phyloP scores from a whole-genome alignment of 2,329 filamentous ascomycete species.

The Fusarium liriodendri region DNA sequence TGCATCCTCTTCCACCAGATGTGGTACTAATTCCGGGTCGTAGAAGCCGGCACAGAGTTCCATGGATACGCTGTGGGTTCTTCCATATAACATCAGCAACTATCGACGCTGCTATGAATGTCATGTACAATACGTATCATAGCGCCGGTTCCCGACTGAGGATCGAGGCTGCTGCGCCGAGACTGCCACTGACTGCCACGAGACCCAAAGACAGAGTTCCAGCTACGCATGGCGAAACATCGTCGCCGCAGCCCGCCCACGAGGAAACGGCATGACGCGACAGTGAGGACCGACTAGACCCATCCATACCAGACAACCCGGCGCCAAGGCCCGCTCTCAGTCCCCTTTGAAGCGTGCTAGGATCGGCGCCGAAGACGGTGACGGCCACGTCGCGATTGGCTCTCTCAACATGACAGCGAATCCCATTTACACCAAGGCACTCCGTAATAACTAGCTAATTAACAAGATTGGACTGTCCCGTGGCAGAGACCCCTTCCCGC shows the following conservation, averaged over 20 bases:
- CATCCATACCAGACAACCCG: slow-evolving; percentile 15
- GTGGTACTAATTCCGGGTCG: neutral
- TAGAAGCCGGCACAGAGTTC: neutral
- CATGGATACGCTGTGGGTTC: neutral
- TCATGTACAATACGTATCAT: neutral
- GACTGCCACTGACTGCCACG: neutral
- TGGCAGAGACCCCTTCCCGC: slow-evolving; percentile 8
- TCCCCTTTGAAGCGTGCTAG: slow-evolving; percentile 13
- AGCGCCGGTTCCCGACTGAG: neutral
- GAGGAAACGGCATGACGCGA: slow-evolving; percentile 11
- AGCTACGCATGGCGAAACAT: slow-evolving; percentile 24
- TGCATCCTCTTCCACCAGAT: neutral
- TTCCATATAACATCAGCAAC: neutral
- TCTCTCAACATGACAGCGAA: neutral
- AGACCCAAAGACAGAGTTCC: slow-evolving; percentile 17
- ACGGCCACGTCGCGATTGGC: slow-evolving; percentile 7
- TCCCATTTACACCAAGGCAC: neutral
- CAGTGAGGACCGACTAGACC: neutral
- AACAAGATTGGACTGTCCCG: neutral
- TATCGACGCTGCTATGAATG: neutral
- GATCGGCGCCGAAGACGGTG: slow-evolving; percentile 12
- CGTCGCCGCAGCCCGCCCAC: slow-evolving; percentile 11
- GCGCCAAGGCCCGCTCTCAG: neutral
- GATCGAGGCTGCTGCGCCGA: slow-evolving; percentile 14
- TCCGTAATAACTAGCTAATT: neutral